phyloP scores from a whole-genome alignment of 2,329 filamentous ascomycete species.

The Pezicula carpinea region DNA sequence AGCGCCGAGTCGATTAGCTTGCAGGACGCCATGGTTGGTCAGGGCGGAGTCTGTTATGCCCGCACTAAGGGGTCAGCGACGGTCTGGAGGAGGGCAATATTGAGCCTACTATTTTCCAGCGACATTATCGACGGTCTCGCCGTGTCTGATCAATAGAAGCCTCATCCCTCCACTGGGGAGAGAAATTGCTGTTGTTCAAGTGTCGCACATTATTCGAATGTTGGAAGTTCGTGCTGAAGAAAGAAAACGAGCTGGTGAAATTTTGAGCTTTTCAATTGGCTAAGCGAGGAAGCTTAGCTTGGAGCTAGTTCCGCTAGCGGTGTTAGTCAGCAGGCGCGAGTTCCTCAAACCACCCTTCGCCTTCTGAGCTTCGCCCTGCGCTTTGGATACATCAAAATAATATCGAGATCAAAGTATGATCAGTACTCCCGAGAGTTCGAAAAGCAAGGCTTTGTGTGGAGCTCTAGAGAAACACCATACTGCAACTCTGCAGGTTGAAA shows the following conservation, averaged over 20 bases:
- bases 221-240: constrained; percentile 2
- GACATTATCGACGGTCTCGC: constrained; percentile 87
- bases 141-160: constrained; percentile 78
- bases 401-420: too few relatives aligned
- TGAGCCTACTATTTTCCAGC: constrained; percentile 63
- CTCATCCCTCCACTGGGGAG: constrained; percentile 41
- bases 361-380: too few relatives aligned
- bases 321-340: not conserved
- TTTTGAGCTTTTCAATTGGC: not conserved
- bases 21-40: constrained; percentile 76
- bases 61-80: constrained; percentile 47
- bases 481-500: too few relatives aligned
- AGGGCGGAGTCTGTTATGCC: constrained; percentile 76
- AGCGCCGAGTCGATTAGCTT: constrained; percentile 66
- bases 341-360: not conserved
- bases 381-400: too few relatives aligned
- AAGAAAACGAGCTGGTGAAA: not conserved
- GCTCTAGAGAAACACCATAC: too few relatives aligned
- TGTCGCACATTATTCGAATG: constrained; percentile 14
- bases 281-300: not conserved
- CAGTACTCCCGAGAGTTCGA: too few relatives aligned
- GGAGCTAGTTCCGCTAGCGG: not conserved
- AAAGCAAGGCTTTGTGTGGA: too few relatives aligned
- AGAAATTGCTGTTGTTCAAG: constrained; percentile 15
- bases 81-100: constrained; percentile 3